Evolutionary conservation across 495 filamentous ascomycete species (phyloP).

Genomic region (Penicillium dipodomyicola): DNA sequence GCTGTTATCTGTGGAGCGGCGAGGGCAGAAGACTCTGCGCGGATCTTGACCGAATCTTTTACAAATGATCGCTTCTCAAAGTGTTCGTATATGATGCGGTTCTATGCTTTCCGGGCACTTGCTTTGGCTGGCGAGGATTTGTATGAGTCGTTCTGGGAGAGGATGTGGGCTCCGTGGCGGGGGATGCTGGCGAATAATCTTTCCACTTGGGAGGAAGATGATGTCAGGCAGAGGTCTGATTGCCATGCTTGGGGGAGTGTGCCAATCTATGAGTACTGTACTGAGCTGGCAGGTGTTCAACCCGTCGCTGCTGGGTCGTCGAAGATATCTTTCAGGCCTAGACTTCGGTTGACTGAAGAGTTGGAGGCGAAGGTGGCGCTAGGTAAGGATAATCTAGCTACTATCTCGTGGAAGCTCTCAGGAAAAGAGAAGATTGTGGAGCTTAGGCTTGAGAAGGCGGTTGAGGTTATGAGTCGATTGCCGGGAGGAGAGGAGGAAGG

Average conservation of each 20-base stretch:
- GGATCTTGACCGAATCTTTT: conserved; percentile 25
- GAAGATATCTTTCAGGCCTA: conserved; percentile 33
- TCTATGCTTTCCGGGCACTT: conserved; percentile 39
- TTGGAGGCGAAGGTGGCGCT: conserved; percentile 31
- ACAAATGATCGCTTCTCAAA: conserved; percentile 29
- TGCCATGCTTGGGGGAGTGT: conserved; percentile 46
- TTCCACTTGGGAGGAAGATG: conserved; percentile 43
- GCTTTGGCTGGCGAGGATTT: conserved; percentile 22
- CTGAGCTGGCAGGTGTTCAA: conserved; percentile 33
- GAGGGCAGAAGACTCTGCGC: not conserved
- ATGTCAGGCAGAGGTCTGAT: conserved; percentile 39
- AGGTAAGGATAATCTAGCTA: conserved; percentile 31
- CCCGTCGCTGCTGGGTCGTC: conserved; percentile 24
- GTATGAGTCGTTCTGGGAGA: conserved; percentile 30
- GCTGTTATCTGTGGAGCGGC: conserved; percentile 35
- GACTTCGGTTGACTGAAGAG: conserved; percentile 23
- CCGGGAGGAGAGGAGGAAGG: conserved; percentile 19
- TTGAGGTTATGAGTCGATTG: conserved; percentile 28
- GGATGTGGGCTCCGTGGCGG: conserved; percentile 34
- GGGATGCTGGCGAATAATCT: conserved; percentile 36
- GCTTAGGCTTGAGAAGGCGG: conserved; percentile 25
- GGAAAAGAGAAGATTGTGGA: conserved; percentile 19
- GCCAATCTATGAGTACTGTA: conserved; percentile 41
- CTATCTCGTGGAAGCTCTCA: conserved; percentile 24
- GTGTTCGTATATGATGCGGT: conserved; percentile 42